Conservation (phyloP, 2,329 filamentous ascomycete species). For the Ophiostoma montium region DNA sequence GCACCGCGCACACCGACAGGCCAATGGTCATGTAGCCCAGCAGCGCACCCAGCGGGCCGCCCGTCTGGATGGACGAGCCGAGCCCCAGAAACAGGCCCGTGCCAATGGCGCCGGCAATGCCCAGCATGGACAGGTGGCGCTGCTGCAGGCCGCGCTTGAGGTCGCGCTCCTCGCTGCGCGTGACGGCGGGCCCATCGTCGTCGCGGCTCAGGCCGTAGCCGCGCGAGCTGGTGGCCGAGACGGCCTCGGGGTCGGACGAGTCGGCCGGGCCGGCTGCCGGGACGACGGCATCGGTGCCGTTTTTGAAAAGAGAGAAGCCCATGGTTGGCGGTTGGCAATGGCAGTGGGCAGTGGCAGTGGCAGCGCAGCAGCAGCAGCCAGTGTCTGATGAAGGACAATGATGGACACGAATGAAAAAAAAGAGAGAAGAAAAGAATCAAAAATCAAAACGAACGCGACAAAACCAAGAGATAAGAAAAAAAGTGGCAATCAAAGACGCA, state of each 20-base stretch:
- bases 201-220: not conserved
- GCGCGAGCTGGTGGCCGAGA: not conserved
- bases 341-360: too few relatives aligned
- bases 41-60: conserved; percentile 52
- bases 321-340: not conserved
- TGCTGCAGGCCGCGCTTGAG: conserved; percentile 21
- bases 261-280: not conserved
- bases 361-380: too few relatives aligned
- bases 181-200: conserved; percentile 6
- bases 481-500: too few relatives aligned
- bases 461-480: not conserved
- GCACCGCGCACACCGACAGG: conserved; percentile 59
- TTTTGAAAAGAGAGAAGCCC: not conserved
- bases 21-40: conserved; percentile 59
- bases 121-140: conserved; percentile 32
- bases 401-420: not conserved
- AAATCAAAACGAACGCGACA: not conserved
- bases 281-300: not conserved
- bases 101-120: conserved; percentile 42
- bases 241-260: not conserved
- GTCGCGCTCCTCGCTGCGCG: conserved; percentile 6
- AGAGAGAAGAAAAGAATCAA: not conserved
- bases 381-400: not conserved
- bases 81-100: conserved; percentile 60
- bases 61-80: conserved; percentile 44